phyloP scores from a whole-genome alignment of 441 rosid genomes.

The Adansonia grandidieri region DNA sequence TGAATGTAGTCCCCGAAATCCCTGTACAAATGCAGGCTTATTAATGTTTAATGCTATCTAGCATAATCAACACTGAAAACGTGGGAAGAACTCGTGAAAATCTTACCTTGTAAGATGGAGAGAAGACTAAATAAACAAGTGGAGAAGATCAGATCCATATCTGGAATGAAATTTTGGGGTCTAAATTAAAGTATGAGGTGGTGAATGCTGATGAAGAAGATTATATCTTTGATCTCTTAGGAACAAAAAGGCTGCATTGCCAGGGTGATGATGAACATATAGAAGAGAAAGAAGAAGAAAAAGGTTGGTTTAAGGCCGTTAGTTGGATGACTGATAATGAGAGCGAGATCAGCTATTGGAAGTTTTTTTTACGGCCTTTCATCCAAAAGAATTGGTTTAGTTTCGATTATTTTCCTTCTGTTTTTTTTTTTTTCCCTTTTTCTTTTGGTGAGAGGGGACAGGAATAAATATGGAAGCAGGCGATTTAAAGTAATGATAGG shows the following conservation, averaged over 20 bases:
- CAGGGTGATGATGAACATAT: not conserved
- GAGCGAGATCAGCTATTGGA: not conserved
- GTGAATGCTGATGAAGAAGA: not conserved
- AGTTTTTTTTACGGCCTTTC: not conserved
- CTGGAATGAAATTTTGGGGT: not conserved
- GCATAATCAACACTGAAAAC: not conserved
- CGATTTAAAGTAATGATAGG: not conserved
- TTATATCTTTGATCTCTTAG: not conserved
- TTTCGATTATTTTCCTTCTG: too few relatives aligned
- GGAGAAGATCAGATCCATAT: slow-evolving; percentile 32
- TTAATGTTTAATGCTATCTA: not conserved
- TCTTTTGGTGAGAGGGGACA: not conserved
- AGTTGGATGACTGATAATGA: not conserved
- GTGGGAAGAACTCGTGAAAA: not conserved
- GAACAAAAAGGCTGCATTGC: slow-evolving; percentile 9
- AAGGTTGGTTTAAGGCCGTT: not conserved
- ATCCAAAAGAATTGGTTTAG: not conserved
- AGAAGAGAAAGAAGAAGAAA: not conserved
- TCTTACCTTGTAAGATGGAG: slow-evolving; percentile 37
- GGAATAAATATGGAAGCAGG: not conserved
- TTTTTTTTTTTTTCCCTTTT: too few relatives aligned
- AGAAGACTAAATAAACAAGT: slow-evolving; percentile 35
- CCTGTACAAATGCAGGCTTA: slow-evolving; percentile 32
- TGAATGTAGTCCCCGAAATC: slow-evolving; percentile 56
- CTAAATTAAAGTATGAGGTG: not conserved